A percentile compares a stretch with the other conserved stretches of the same genome.
These are phyloP conservation scores for Diaporthe eres DNA, from an alignment of 2,329 filamentous ascomycete species.

Conservation along the genomic window DNA sequence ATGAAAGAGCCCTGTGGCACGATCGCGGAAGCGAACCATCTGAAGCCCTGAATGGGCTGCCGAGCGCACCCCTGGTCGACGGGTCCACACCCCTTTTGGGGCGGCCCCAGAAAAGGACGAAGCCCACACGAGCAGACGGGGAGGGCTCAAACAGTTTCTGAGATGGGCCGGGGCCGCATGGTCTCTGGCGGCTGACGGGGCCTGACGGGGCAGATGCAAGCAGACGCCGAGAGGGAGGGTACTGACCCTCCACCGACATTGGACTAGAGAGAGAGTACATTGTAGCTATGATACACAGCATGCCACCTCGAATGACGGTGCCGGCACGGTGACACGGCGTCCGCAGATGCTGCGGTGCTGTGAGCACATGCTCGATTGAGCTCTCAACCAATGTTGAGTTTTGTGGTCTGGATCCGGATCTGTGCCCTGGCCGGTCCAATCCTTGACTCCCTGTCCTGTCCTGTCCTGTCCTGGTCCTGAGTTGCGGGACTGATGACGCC, in stretches of 20 bases:
- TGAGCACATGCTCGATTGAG: constrained; percentile 11
- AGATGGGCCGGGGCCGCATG: constrained; percentile 17
- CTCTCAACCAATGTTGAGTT: neutral
- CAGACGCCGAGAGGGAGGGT: constrained; percentile 16
- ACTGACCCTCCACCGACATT: neutral
- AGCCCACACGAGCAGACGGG: constrained; percentile 25
- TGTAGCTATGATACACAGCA: neutral
- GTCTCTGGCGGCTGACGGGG: constrained; percentile 26
- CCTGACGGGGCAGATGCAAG: constrained; percentile 15
- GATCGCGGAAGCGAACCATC: constrained; percentile 40
- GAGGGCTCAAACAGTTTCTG: constrained; percentile 25
- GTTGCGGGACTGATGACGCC: constrained; percentile 37
- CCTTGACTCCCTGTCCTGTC: neutral
- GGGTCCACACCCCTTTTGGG: constrained; percentile 38
- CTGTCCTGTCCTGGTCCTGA: constrained; percentile 21
- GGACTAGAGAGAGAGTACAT: neutral
- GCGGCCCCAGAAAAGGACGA: constrained; percentile 8
- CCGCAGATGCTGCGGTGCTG: constrained; percentile 11
- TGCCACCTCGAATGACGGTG: constrained; percentile 3
- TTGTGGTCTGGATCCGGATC: constrained; percentile 16
- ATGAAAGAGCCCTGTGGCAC: constrained; percentile 27
- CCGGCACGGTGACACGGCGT: constrained; percentile 26
- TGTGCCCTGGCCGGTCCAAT: constrained; percentile 18
- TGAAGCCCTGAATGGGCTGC: constrained; percentile 35
- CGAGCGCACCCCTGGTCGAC: constrained; percentile 20